phyloP scores from a whole-genome alignment of 148 eudicot genomes.

The Fagopyrum esculentum region DNA sequence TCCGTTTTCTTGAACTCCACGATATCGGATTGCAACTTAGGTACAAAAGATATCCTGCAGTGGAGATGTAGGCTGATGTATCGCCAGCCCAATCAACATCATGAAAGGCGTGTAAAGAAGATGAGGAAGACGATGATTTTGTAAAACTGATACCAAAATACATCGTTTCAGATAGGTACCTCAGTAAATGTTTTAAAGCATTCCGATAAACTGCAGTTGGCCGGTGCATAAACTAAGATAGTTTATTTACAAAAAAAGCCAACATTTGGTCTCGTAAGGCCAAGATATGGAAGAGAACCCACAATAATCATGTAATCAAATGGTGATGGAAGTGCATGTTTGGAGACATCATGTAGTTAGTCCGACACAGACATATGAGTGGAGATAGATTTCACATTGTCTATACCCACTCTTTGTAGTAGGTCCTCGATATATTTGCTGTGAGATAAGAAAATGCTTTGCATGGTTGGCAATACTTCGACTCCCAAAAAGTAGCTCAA shows the following conservation, averaged over 20 bases:
- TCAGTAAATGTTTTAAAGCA: not conserved
- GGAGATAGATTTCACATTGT: too few relatives aligned
- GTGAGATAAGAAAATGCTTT: too few relatives aligned
- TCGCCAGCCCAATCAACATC: conserved; percentile 5
- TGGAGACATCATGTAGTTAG: too few relatives aligned
- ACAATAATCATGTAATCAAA: too few relatives aligned
- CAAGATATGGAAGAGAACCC: too few relatives aligned
- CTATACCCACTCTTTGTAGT: too few relatives aligned
- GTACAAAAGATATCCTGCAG: not conserved
- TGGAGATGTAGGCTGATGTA: not conserved
- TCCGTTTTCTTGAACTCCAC: not conserved
- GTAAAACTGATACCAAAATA: not conserved
- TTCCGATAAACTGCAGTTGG: not conserved
- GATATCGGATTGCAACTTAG: not conserved
- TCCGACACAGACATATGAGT: too few relatives aligned
- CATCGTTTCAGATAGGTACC: not conserved
- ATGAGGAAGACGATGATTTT: not conserved
- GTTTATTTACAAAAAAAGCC: not conserved
- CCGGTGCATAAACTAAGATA: not conserved
- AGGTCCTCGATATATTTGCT: too few relatives aligned
- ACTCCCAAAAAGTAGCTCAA: not conserved
- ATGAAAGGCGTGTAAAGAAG: not conserved
- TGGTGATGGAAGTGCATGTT: too few relatives aligned
- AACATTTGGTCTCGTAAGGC: not conserved
- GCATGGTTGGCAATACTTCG: not conserved